These are phyloP conservation scores for Stylonectria norvegica DNA, from an alignment of 2,329 filamentous ascomycete species.

Conservation along the genomic window DNA sequence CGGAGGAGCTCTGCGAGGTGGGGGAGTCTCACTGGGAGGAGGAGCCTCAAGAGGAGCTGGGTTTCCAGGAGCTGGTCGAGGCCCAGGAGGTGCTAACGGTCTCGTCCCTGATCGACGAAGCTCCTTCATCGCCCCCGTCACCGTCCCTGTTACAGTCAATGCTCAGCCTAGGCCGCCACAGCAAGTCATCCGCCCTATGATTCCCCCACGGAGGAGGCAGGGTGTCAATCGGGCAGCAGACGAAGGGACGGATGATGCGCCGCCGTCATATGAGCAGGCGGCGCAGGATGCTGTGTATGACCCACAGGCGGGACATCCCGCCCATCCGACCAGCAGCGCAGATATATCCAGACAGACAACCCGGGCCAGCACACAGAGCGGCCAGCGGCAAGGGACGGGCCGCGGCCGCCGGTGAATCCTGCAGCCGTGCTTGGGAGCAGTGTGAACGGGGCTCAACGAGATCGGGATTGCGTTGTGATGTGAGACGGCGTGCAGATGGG, in stretches of 20 bases:
- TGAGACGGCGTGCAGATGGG: constrained; percentile 18
- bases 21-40: constrained; percentile 1
- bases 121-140: constrained; percentile 21
- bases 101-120: constrained; percentile 22
- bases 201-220: constrained; percentile 36
- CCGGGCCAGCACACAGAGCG: constrained; percentile 15
- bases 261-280: constrained; percentile 57
- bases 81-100: constrained; percentile 15
- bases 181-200: constrained; percentile 43
- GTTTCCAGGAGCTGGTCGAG: background rate
- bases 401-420: constrained; percentile 22
- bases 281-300: constrained; percentile 49
- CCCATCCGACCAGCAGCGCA: constrained; percentile 40
- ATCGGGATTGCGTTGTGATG: constrained; percentile 48
- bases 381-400: constrained; percentile 23
- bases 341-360: constrained; percentile 20
- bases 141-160: constrained; percentile 15
- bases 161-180: constrained; percentile 16
- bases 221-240: constrained; percentile 37
- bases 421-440: constrained; percentile 20
- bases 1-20: background rate
- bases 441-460: constrained; percentile 17
- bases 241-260: constrained; percentile 47
- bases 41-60: background rate
- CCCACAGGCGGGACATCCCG: constrained; percentile 51